These are phyloP conservation scores for Sanghuangporus baumii DNA, from an alignment of 1,284 basidiomycete species.

Conservation along the genomic window DNA sequence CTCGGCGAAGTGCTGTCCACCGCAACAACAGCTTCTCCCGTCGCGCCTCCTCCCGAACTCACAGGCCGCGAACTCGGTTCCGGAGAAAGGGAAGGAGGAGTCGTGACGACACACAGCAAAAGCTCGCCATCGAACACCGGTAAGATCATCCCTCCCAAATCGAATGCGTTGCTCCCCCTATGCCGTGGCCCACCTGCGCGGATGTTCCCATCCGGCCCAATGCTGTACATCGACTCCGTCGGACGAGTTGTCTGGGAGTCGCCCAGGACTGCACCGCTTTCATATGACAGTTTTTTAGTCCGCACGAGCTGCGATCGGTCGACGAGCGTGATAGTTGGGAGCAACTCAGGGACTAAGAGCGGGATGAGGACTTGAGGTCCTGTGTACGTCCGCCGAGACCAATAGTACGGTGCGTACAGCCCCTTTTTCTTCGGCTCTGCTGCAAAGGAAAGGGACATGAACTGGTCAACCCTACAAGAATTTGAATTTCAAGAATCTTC, in stretches of 20 bases:
- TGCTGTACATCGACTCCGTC: conserved; percentile 30
- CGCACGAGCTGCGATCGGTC: conserved; percentile 59
- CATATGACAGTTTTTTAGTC: conserved; percentile 24
- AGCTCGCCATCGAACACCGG: conserved; percentile 70
- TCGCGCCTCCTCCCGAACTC: conserved; percentile 51
- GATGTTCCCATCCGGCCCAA: conserved; percentile 15
- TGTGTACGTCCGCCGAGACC: conserved; percentile 42
- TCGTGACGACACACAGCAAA: conserved; percentile 56
- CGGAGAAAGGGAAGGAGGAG: conserved; percentile 17
- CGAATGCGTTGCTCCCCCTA: conserved; percentile 28
- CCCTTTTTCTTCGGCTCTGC: conserved; percentile 67
- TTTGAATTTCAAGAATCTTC: neutral
- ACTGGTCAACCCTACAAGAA: conserved; percentile 63
- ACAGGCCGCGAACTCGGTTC: conserved; percentile 22
- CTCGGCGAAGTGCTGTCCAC: conserved; percentile 27
- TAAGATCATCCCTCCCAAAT: conserved; percentile 61
- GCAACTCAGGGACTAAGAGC: conserved; percentile 66
- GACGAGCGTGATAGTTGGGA: conserved; percentile 61
- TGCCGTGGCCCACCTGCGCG: conserved; percentile 13
- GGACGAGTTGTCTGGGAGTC: conserved; percentile 49
- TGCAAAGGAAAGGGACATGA: conserved; percentile 70
- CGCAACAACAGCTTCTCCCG: conserved; percentile 53
- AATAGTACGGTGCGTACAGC: conserved; percentile 70
- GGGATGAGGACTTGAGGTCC: conserved; percentile 50
- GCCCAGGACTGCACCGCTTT: conserved; percentile 3